A percentile compares a stretch with the other conserved stretches of the same genome.
Evolutionary conservation across 2,329 filamentous ascomycete species (phyloP).

Genomic region (Exophiala phaeomuriformis): DNA sequence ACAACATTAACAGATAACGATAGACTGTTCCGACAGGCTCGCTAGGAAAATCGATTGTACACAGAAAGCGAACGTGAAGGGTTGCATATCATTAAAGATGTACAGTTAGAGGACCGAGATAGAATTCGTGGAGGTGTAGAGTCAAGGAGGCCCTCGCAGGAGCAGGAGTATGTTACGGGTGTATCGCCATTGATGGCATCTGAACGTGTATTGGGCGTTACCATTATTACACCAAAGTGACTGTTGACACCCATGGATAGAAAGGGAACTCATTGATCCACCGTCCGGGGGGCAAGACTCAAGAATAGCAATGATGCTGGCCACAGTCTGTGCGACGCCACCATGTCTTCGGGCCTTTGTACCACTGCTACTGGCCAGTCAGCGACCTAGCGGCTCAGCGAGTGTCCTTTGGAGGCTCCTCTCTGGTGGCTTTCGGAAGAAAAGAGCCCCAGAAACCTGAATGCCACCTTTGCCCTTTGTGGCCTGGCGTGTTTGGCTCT

Average conservation of each 20-base stretch:
- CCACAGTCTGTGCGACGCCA: not conserved
- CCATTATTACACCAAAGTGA: conserved; percentile 6
- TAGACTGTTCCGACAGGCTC: not conserved
- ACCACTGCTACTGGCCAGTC: conserved; percentile 1
- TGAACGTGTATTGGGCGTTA: conserved; percentile 6
- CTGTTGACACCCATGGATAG: not conserved
- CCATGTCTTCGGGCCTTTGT: not conserved
- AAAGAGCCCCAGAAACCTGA: conserved; percentile 2
- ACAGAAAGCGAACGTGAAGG: conserved; percentile 7
- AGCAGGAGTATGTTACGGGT: not conserved
- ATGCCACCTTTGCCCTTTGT: not conserved
- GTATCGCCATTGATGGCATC: not conserved
- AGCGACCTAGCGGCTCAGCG: not conserved
- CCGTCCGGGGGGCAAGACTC: not conserved
- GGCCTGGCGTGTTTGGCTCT: conserved; percentile 3
- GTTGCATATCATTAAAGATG: conserved; percentile 1
- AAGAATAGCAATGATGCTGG: conserved; percentile 3
- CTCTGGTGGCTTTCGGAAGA: not conserved
- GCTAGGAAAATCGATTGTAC: not conserved
- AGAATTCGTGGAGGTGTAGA: not conserved
- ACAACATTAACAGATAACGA: not conserved
- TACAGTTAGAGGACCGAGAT: not conserved
- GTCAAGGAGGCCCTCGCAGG: not conserved
- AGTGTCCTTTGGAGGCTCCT: not conserved
- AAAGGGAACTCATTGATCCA: not conserved